A percentile compares a stretch with the other conserved stretches of the same genome.
phyloP scores from a whole-genome alignment of 2,329 filamentous ascomycete species.

The Penicillium sp. region DNA sequence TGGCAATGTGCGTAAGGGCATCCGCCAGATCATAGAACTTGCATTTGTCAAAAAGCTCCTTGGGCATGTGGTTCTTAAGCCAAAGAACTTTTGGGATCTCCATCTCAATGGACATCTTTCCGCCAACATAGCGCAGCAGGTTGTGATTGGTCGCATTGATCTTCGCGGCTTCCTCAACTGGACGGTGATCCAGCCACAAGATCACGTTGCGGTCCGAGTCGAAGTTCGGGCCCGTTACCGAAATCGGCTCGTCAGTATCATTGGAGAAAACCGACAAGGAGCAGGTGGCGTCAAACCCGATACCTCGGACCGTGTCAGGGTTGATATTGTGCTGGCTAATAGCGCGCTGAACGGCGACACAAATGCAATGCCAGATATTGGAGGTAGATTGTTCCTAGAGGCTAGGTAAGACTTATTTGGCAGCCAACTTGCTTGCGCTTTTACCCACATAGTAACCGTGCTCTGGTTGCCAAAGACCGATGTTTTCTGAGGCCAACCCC shows the following conservation, averaged over 20 bases:
- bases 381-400: constrained; percentile 88
- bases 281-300: constrained; percentile 98
- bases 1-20: constrained; percentile 87
- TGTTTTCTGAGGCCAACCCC: constrained; percentile 60
- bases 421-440: neutral
- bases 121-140: constrained; percentile 87
- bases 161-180: constrained; percentile 78
- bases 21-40: constrained; percentile 96
- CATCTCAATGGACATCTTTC: constrained; percentile 99
- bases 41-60: constrained; percentile 79
- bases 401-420: constrained; percentile 3
- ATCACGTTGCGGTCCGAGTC: constrained; percentile 89
- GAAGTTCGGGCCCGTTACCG: constrained; percentile 83
- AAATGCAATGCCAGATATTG: constrained; percentile 95
- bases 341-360: constrained; percentile 72
- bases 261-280: constrained; percentile 83
- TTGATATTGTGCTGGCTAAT: constrained; percentile 74
- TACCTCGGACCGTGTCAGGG: constrained; percentile 66
- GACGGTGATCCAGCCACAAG: constrained; percentile 92
- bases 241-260: constrained; percentile 80
- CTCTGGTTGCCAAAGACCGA: constrained; percentile 71
- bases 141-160: constrained; percentile 92
- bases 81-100: constrained; percentile 97
- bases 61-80: constrained; percentile 97
- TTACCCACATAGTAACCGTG: constrained; percentile 60